Evolutionary conservation across 371 early-diverging fungal species (phyloP), one percentile per base, ranked within the genome.

Genomic region (Rhizopus sp.): DNA sequence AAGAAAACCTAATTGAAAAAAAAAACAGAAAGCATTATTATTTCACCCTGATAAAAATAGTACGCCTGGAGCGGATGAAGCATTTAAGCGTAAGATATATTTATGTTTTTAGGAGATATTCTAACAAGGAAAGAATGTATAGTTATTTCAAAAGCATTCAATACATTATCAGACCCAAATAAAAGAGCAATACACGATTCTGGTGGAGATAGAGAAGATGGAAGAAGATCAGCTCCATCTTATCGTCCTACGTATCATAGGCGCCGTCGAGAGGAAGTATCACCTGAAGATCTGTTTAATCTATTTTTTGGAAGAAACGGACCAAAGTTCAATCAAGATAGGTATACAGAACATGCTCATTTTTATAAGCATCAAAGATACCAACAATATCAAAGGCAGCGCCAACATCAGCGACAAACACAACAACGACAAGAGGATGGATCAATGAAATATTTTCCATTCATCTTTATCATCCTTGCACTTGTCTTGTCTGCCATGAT

Each of bases 1-100:
- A 48, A 31, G 12, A 41, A 41, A 2, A 41, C 3, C 15, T 41
- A 41, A 45, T 53, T 45, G 38, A 35, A 35, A 32, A n/a, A n/a
- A n/a, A n/a, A 37, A 16, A 15, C 76, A 92, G 91, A 74, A 96
- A 48, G 98, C 98, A n/a, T 78, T 95, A 54, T 90, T 89, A 70
- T 98, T 93, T 71, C 99, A 99, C 72, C 99, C 99, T 0, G 99
- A 98, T 72, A 99, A 96, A 72, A 97, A 98, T 66, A 85, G 80
- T 12, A 95, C 98, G 4, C 94, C 97, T 7, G 97, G 97, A 17
- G 95, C 98, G 3, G 96, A 95, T 55, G 97, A 96, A 68, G 99
- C 97, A 9, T 97, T 98, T 73, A 96, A 97, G 74, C 75, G 88
- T 91, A 51, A 50, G 50, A 35, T 47, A 2, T 47, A 5, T 34